Percentiles rank a stretch among this genome's conserved stretches.
phyloP scores from a whole-genome alignment of 73 alveolate genomes.

The Paramecium tetraurelia region DNA sequence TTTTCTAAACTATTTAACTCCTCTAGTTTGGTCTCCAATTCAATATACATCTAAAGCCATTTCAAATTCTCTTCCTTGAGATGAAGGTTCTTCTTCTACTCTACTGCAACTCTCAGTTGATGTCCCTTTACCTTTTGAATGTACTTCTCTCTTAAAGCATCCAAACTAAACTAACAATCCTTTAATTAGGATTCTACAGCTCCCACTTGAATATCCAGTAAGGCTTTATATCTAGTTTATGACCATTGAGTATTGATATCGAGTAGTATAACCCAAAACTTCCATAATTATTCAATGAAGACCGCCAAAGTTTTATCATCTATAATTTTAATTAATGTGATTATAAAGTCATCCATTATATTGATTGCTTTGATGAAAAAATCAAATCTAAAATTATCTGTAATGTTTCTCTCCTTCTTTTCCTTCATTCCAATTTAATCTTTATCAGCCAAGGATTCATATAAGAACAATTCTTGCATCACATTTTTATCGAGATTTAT shows the following conservation, averaged over 20 bases:
- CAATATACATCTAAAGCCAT: neutral
- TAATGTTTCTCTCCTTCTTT: neutral
- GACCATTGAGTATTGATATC: conserved; percentile 32
- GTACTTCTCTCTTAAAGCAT: conserved; percentile 10
- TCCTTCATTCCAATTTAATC: conserved; percentile 2
- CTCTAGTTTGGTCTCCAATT: neutral
- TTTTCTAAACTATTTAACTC: neutral
- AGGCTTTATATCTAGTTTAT: neutral
- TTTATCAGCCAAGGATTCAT: neutral
- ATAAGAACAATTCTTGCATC: neutral
- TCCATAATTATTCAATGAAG: conserved; percentile 40
- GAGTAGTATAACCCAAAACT: neutral
- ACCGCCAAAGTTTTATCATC: conserved; percentile 1
- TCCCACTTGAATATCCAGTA: neutral
- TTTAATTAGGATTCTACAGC: neutral
- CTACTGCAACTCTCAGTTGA: neutral
- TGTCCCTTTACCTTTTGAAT: neutral
- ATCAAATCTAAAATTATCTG: conserved; percentile 45
- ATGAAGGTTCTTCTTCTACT: neutral
- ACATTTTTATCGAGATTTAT: conserved; percentile 3
- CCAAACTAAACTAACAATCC: neutral
- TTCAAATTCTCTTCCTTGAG: conserved; percentile 8
- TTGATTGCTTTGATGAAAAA: neutral
- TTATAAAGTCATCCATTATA: conserved; percentile 2
- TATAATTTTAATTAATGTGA: neutral